Evolutionary conservation across 495 filamentous ascomycete genomes (phyloP).

Genomic region (Hypoxylon perforatum): DNA sequence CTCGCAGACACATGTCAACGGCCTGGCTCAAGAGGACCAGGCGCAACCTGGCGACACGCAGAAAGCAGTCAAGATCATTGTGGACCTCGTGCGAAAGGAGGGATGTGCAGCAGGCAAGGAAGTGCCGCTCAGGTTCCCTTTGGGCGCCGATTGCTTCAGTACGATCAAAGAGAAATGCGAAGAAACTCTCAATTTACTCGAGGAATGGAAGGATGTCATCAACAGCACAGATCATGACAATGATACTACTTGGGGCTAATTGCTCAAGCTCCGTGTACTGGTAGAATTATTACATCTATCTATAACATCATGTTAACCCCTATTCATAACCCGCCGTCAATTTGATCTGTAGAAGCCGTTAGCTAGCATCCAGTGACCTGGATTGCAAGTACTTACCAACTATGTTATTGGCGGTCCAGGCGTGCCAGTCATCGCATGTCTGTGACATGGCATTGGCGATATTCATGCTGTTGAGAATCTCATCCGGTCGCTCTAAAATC

Average conservation of each 20-base stretch:
- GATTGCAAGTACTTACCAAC: constrained; percentile 25
- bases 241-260: not conserved
- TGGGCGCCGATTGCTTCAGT: constrained; percentile 57
- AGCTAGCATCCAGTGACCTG: not conserved
- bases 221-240: constrained; percentile 51
- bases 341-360: constrained; percentile 54
- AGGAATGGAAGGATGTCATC: constrained; percentile 54
- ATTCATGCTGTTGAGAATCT: constrained; percentile 39
- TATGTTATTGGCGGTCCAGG: constrained; percentile 56
- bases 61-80: constrained; percentile 59
- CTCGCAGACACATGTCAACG: constrained; percentile 27
- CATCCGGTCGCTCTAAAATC: constrained; percentile 57
- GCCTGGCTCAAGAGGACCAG: constrained; percentile 30
- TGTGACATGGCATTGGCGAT: constrained; percentile 47
- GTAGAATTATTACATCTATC: not conserved
- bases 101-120: constrained; percentile 51
- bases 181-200: constrained; percentile 48
- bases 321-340: constrained; percentile 63
- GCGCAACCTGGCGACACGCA: constrained; percentile 59
- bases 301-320: not conserved
- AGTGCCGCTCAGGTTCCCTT: constrained; percentile 55
- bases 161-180: constrained; percentile 50
- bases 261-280: no score
- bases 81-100: constrained; percentile 59
- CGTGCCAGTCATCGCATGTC: constrained; percentile 61